A percentile compares a stretch with the other conserved stretches of the same genome.
Evolutionary conservation across 176 grass and related monocot species (phyloP).

Genomic region (Thalia dealbata): DNA sequence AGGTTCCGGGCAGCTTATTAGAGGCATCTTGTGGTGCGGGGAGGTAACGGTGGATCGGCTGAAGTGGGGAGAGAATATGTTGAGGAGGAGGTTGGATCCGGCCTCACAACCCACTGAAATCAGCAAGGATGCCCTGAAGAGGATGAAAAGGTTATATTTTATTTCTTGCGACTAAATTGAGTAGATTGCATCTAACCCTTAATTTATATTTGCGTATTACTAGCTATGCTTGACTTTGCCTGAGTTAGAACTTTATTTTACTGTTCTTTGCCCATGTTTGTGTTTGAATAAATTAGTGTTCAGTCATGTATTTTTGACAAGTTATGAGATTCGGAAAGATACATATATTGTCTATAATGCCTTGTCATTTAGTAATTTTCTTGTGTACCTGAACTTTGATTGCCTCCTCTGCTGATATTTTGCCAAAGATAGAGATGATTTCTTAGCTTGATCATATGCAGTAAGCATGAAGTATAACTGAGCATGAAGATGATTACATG

Average conservation of each 20-base stretch:
- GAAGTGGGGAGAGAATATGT: constrained; percentile 40
- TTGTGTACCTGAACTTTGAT: neutral
- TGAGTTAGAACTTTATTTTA: neutral
- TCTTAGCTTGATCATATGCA: too few relatives aligned
- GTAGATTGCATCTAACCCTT: neutral
- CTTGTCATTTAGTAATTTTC: neutral
- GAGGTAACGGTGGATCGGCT: constrained; percentile 67
- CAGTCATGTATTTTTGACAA: too few relatives aligned
- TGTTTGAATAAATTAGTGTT: too few relatives aligned
- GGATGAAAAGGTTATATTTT: constrained; percentile 72
- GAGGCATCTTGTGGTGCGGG: constrained; percentile 86
- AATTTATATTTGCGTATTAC: neutral
- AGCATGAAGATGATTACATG: too few relatives aligned
- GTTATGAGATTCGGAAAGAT: too few relatives aligned
- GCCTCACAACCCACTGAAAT: constrained; percentile 37
- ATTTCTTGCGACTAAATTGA: neutral
- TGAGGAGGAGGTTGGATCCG: constrained; percentile 47
- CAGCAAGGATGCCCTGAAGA: constrained; percentile 57
- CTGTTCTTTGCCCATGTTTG: too few relatives aligned
- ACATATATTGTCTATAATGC: neutral
- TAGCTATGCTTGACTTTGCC: neutral
- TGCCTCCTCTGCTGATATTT: neutral
- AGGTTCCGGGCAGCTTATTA: constrained; percentile 63
- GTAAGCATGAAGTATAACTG: too few relatives aligned
- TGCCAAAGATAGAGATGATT: neutral